Evolutionary conservation across 495 filamentous ascomycete genomes (phyloP), one percentile per base, ranked within the genome.

Genomic region (Penicillium goetzii): DNA sequence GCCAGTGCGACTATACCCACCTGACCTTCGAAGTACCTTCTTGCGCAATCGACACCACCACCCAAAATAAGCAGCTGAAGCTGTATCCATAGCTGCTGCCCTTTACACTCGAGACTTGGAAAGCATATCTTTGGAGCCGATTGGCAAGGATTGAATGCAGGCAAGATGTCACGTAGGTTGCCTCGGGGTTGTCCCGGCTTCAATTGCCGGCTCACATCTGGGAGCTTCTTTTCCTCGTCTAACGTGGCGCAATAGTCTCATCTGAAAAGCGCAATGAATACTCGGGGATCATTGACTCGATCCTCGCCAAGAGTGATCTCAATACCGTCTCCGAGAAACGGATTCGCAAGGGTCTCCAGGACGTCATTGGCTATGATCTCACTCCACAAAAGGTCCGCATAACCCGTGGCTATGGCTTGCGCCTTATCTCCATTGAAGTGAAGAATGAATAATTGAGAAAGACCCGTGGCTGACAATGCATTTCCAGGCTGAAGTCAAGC

Each of bases 321-420:
- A 85, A 89, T 59, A 97, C 92, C 36, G 89, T 99, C 62, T 96
- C 95, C 28, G 90, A 92, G 65, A 98, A 98, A 79, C 87, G 89
- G 73, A 92, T 98, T 68, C 90, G 95, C 64, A 90, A 92, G 75
- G 90, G 89, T 28, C 83, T 99, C 7, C 89, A 94, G 75, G 86
- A 85, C 61, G 83, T 81, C 41, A 83, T 93, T 41, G 85, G 89
- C 60, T 86, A 92, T 81, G 93, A 99, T 76, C 84, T 97, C 71
- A 89, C 88, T 58, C 82, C 86, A 23, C 87, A 96, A 74, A 99
- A 97, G 86, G 95, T 93, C 62, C 41, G 83, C 72, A 66, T 54
- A 17, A 14, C 57, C 30, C 55, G 28, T n/a, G 34, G 34, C 32
- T 30, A 10, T 43, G 23, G 34, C 11, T 57, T 23, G 43, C 59